Base-by-base conservation (phyloP, 2,329 filamentous ascomycete genomes). In the Verticillium albo-atrum region DNA sequence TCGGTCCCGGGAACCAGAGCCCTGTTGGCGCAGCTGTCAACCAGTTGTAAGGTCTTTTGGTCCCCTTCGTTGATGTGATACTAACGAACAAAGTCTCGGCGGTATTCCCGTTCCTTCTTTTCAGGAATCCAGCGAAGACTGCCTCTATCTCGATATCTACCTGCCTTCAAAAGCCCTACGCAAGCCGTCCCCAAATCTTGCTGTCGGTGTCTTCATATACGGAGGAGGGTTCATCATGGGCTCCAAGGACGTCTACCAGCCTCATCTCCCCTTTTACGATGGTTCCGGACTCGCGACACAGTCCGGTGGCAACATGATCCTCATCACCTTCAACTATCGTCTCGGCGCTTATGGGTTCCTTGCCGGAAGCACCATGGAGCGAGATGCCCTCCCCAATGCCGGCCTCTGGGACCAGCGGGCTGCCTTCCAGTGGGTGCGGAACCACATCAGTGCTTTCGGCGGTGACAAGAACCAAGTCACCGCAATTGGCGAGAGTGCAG, bases 401-500 rank as follows among this genome's bases (percentile, higher is more conserved):
- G 75, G 68, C 0, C 57, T 77, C 30, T 73, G 76, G 64, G 77
- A 79, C 61, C 76, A 80, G 61, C 70, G 75, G 17, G 73, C 76
- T 3, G 74, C 75, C 2, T 71, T 82, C 23, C 67, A 81, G 63
- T 83, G 80, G 80, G 76, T 80, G 1, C 73, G 78, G 53, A 69
- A 78, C 54, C 73, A 82, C 63, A 78, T 82, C 50, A 58, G 65
- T 9, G 68, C 76, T 0, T 68, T 83, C 4, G 77, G 78, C 9
- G 82, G 81, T n/a, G 77, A 83, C 60, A 71, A 74, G 5, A 68
- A 67, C 3, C 63, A 70, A 3, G 78, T 83, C 6, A 81, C 76
- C 1, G 79, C 78, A 4, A 78, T 78, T 72, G 82, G 80, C 2
- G 77, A 82, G 63, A 81, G 77, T 9, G 80, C 81, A 0, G 81